A percentile compares a stretch with the other conserved stretches of the same genome.
Conservation (phyloP, 768 basidiomycete species). For the Mrakia gelida region DNA sequence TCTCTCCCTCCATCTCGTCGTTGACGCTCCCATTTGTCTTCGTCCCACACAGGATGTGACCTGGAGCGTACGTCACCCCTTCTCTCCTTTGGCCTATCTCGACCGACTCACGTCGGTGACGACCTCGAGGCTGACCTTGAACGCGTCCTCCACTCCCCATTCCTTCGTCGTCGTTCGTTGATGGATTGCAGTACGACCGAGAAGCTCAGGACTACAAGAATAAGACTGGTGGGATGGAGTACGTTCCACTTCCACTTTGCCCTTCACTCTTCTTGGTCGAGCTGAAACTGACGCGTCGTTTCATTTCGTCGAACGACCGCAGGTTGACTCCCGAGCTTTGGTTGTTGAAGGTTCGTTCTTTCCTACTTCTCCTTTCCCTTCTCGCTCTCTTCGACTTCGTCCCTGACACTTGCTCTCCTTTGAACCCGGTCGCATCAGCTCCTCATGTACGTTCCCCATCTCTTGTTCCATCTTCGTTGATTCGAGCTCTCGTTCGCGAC, state of each 20-base stretch:
- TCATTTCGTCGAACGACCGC: neutral
- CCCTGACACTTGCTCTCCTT: no score
- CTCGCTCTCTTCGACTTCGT: no score
- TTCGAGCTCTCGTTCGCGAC: neutral
- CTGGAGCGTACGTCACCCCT: neutral
- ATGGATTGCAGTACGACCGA: slow-evolving; percentile 12
- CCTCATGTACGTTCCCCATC: neutral
- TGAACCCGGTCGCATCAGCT: no score
- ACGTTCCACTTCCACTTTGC: neutral
- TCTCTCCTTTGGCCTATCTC: neutral
- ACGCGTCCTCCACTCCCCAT: no score
- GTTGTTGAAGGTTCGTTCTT: neutral
- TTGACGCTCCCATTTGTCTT: neutral
- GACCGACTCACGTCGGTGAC: no score
- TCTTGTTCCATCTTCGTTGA: neutral
- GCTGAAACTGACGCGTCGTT: neutral
- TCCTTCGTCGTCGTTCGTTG: no score
- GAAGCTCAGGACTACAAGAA: neutral
- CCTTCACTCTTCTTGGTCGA: neutral
- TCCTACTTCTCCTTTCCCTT: no score
- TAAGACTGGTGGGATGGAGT: neutral
- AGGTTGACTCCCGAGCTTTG: slow-evolving; percentile 3
- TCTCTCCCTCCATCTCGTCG: neutral
- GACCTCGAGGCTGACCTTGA: neutral
- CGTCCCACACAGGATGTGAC: neutral